Percentiles rank a stretch among this genome's conserved stretches.
Conservation (phyloP, 2,329 filamentous ascomycete genomes). For the Stenocarpella maydis region DNA sequence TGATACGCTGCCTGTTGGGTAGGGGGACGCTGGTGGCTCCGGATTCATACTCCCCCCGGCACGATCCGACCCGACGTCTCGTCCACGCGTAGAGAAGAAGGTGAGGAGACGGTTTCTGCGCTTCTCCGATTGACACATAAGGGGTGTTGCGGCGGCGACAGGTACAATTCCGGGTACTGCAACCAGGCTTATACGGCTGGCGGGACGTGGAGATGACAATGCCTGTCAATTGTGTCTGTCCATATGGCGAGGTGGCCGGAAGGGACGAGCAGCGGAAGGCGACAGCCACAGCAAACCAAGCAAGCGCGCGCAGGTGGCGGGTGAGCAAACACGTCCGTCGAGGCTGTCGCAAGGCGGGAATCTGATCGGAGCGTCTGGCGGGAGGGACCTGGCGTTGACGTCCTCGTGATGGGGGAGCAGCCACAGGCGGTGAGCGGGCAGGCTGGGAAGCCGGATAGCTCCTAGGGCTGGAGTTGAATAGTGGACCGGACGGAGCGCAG, state of each 20-base stretch:
- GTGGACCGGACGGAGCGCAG: constrained; percentile 30
- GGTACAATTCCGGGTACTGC: constrained; percentile 2
- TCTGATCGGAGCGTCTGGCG: background rate
- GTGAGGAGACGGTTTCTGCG: constrained; percentile 14
- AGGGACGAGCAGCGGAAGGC: background rate
- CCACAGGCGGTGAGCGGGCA: constrained; percentile 35
- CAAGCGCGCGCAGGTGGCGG: background rate
- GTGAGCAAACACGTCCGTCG: background rate
- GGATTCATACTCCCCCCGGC: constrained; percentile 14
- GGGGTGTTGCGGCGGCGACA: constrained; percentile 27
- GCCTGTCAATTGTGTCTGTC: background rate
- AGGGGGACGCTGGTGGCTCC: background rate
- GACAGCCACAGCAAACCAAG: background rate
- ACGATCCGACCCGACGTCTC: constrained; percentile 16
- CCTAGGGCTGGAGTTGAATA: constrained; percentile 27
- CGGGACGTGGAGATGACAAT: background rate
- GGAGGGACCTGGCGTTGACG: constrained; percentile 18
- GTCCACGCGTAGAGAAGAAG: constrained; percentile 26
- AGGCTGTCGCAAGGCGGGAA: background rate
- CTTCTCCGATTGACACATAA: constrained; percentile 31
- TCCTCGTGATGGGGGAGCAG: constrained; percentile 32
- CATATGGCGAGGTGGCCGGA: background rate
- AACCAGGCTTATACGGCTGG: background rate
- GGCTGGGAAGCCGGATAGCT: constrained; percentile 29
- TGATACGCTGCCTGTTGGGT: background rate